phyloP scores from a whole-genome alignment of 2,329 filamentous ascomycete species.

The Alternaria hordeiaustralica region DNA sequence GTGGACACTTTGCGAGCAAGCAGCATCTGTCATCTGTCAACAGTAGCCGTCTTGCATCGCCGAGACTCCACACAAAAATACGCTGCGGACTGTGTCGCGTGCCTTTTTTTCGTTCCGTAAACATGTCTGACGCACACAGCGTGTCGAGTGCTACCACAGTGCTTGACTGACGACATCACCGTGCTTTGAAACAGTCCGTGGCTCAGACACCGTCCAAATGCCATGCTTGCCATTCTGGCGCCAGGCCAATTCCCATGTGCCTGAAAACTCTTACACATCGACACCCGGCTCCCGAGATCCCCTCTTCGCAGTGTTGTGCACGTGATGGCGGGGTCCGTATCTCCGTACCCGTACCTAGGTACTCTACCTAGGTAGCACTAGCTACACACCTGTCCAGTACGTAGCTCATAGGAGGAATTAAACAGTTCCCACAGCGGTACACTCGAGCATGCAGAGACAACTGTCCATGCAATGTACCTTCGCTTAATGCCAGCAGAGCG shows the following conservation, averaged over 20 bases:
- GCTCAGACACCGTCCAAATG: not conserved
- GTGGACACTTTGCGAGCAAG: not conserved
- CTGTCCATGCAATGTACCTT: conserved; percentile 8
- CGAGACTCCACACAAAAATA: not conserved
- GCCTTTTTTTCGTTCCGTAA: conserved; percentile 18
- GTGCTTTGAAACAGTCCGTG: conserved; percentile 19
- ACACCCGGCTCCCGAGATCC: not conserved
- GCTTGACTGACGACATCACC: conserved; percentile 5
- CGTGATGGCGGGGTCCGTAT: conserved; percentile 5
- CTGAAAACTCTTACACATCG: not conserved
- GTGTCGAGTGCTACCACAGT: conserved; percentile 20
- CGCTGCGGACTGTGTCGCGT: conserved; percentile 13
- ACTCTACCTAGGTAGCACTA: not conserved
- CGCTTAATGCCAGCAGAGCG: not conserved
- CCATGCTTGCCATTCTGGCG: not conserved
- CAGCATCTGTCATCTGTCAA: conserved; percentile 3
- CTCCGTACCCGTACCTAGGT: not conserved
- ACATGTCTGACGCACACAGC: conserved; percentile 28
- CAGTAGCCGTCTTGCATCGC: not conserved
- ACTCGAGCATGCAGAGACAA: conserved; percentile 15
- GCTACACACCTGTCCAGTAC: not conserved
- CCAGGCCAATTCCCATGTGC: not conserved
- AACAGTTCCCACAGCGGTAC: not conserved
- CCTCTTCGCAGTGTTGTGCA: not conserved
- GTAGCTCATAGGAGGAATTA: conserved; percentile 1